Conservation (phyloP, 768 basidiomycete genomes). For the Lanmaoa pseudosensibilis region DNA sequence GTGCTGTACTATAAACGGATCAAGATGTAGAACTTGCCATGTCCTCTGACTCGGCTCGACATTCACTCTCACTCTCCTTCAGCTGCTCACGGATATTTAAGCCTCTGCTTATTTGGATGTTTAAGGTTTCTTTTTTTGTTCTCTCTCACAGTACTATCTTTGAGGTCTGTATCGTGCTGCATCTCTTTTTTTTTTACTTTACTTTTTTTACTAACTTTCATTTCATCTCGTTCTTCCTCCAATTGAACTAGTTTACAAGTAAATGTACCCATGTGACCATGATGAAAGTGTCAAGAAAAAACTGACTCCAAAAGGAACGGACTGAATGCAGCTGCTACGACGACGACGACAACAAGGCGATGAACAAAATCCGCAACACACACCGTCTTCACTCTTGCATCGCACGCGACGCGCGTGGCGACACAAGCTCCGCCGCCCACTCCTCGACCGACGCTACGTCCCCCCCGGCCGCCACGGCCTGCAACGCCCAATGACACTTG, state of each 20-base stretch:
- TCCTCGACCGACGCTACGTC: slow-evolving; percentile 4
- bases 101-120: slow-evolving; percentile 29
- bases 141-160: slow-evolving; percentile 18
- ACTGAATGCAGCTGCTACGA: background rate
- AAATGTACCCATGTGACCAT: slow-evolving; percentile 27
- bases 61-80: background rate
- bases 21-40: slow-evolving; percentile 18
- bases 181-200: slow-evolving; percentile 3
- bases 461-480: background rate
- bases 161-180: slow-evolving; percentile 21
- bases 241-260: slow-evolving; percentile 29
- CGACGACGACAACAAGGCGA: background rate
- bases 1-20: slow-evolving; percentile 79
- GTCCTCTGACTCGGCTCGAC: background rate
- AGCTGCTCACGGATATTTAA: slow-evolving; percentile 19
- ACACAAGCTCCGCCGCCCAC: slow-evolving; percentile 18
- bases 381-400: slow-evolving; percentile 19
- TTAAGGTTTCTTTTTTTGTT: slow-evolving; percentile 4
- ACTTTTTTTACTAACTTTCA: background rate
- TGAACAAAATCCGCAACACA: background rate
- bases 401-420: slow-evolving; percentile 8
- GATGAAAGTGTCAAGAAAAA: slow-evolving; percentile 14
- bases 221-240: background rate
- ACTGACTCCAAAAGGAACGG: background rate
- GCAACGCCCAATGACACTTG: slow-evolving; percentile 40